Evolutionary conservation across 2,329 filamentous ascomycete genomes (phyloP).

Genomic region (Chalaropsis thielavioides): DNA sequence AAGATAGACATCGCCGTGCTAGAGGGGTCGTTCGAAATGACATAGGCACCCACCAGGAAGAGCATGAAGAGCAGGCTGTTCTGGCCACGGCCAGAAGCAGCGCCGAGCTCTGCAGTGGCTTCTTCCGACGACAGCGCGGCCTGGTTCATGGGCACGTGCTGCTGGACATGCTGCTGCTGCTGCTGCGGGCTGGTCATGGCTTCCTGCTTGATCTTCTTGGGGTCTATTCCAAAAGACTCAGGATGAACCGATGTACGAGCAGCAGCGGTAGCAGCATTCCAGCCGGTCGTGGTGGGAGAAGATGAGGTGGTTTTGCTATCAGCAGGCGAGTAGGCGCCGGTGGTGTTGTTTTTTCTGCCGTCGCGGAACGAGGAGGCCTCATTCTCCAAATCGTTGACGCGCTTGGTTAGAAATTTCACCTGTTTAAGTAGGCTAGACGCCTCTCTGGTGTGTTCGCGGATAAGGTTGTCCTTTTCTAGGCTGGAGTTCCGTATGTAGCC

Average conservation of each 20-base stretch:
- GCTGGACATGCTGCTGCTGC: slow-evolving; percentile 23
- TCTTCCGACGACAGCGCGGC: slow-evolving; percentile 22
- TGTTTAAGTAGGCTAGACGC: slow-evolving; percentile 86
- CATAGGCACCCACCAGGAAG: slow-evolving; percentile 88
- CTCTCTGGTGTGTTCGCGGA: slow-evolving; percentile 77
- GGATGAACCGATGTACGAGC: slow-evolving; percentile 27
- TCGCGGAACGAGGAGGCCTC: slow-evolving; percentile 20
- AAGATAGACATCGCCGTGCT: slow-evolving; percentile 43
- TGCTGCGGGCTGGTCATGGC: background rate
- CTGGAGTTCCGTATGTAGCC: slow-evolving; percentile 63
- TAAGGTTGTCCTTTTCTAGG: slow-evolving; percentile 83
- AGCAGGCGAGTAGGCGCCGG: slow-evolving; percentile 45
- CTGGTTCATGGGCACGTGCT: slow-evolving; percentile 40
- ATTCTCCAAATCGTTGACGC: slow-evolving; percentile 53
- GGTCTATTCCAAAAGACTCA: slow-evolving; percentile 24
- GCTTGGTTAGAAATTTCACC: slow-evolving; percentile 64
- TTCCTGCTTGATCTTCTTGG: slow-evolving; percentile 38
- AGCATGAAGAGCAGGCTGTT: slow-evolving; percentile 85
- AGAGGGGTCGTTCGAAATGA: slow-evolving; percentile 69
- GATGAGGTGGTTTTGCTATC: background rate
- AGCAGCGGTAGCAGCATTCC: slow-evolving; percentile 3
- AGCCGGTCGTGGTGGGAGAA: slow-evolving; percentile 27
- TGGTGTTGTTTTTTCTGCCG: slow-evolving; percentile 49
- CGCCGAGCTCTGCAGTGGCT: slow-evolving; percentile 25
- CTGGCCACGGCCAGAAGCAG: slow-evolving; percentile 45